These are phyloP conservation scores for Russula foetens DNA, from an alignment of 768 basidiomycete genomes.

Conservation along the genomic window DNA sequence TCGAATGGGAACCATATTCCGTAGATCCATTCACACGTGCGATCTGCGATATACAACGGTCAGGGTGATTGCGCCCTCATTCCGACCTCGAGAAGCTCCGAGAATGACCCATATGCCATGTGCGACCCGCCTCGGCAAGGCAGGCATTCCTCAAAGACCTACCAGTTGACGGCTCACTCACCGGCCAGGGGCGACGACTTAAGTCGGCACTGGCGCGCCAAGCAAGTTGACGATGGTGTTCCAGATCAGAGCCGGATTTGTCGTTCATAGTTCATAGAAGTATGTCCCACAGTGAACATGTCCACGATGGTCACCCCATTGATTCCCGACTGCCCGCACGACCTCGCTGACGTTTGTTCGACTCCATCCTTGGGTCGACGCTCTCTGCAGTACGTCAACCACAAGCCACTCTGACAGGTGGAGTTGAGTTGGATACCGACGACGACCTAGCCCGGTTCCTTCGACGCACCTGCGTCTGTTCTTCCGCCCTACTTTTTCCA, in stretches of 20 bases:
- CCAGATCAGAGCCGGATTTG: too few species aligned
- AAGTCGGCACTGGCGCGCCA: too few species aligned
- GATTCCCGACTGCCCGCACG: not conserved
- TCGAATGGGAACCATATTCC: slow-evolving; percentile 12
- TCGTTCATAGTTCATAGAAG: too few species aligned
- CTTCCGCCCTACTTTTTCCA: not conserved
- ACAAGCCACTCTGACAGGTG: slow-evolving; percentile 41
- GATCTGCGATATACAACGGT: slow-evolving; percentile 27
- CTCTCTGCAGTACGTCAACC: slow-evolving; percentile 32
- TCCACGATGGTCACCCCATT: slow-evolving; percentile 30
- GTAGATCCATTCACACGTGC: slow-evolving; percentile 29
- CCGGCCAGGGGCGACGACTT: too few species aligned
- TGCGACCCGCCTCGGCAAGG: slow-evolving; percentile 32
- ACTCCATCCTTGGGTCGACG: slow-evolving; percentile 28
- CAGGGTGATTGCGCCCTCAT: slow-evolving; percentile 11
- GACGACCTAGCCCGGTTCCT: slow-evolving; percentile 38
- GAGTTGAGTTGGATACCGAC: slow-evolving; percentile 34
- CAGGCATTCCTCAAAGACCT: slow-evolving; percentile 1
- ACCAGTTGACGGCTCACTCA: not conserved
- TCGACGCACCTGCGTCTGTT: slow-evolving; percentile 29
- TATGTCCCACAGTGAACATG: slow-evolving; percentile 24
- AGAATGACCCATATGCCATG: too few species aligned
- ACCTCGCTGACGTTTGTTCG: not conserved
- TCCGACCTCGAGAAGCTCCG: slow-evolving; percentile 33
- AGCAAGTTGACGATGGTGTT: too few species aligned